Evolutionary conservation across 176 grass and related monocot genomes (phyloP), one percentile per base, ranked within the genome.

Genomic region (Eremochloa ophiuroides): DNA sequence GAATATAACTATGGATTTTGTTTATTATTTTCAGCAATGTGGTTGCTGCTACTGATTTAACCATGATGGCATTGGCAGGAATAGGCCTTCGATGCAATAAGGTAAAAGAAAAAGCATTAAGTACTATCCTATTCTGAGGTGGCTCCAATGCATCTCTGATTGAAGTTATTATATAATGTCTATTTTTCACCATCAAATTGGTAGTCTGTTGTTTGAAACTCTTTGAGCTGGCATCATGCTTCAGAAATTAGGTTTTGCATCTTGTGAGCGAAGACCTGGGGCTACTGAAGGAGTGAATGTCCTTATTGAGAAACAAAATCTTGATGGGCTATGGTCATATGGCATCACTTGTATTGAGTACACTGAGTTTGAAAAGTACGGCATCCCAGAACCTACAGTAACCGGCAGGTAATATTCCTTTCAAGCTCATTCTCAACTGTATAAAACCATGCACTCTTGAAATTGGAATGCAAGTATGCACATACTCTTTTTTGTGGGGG

Each of bases 161-260:
- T 62, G 22, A 37, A 61, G 79, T 72, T 31, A 59, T 23, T 50
- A n/a, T 77, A 76, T 71, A 30, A 46, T 76, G 40, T 51, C 16
- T 71, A 33, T 33, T 62, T 69, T 69, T 88, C 70, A 69, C 23
- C 10, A 55, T 41, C n/a, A 6, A 29, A 43, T 62, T 78, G 53
- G 33, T 41, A 66, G 4, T 71, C 17, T 2, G 48, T 41, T 71
- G 8, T 53, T 77, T 77, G 15, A 28, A 67, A 59, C 47, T 64
- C 55, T 61, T 50, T 35, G 76, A 77, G 35, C 51, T 79, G 69
- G 76, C 59, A 80, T 35, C 62, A 26, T 79, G 44, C 50, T 88
- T 88, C 92, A 98, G 95, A 98, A 98, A 98, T 88, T 98, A 93
- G 95, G 95, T 81, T 98, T 98, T 78, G 95, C 95, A 71, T 93